Percentiles rank a stretch among this genome's conserved stretches.
These are phyloP conservation scores for Xylaria sp. DNA, from an alignment of 2,329 filamentous ascomycete species.

Conservation along the genomic window DNA sequence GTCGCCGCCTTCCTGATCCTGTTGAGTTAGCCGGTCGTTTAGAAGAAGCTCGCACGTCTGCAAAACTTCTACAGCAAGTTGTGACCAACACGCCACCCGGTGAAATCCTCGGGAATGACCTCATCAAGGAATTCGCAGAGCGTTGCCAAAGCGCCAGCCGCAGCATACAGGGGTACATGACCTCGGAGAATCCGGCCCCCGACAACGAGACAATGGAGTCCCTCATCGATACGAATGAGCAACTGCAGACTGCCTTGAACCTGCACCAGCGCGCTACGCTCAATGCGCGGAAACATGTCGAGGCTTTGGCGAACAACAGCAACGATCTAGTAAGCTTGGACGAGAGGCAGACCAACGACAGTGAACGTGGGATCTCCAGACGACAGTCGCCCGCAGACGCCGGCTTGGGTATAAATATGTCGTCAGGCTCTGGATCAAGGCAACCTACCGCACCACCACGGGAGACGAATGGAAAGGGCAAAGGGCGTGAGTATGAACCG, in stretches of 20 bases:
- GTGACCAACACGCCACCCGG: conserved; percentile 82
- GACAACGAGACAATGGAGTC: conserved; percentile 95
- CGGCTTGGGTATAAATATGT: conserved; percentile 33
- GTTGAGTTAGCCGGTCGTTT: conserved; percentile 83
- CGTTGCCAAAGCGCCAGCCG: conserved; percentile 83
- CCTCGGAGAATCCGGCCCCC: conserved; percentile 78
- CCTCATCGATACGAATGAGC: conserved; percentile 94
- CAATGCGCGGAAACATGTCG: conserved; percentile 65
- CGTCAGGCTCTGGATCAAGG: conserved; percentile 40
- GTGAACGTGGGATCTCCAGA: conserved; percentile 20
- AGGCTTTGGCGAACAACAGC: conserved; percentile 53
- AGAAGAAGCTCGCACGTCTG: conserved; percentile 89
- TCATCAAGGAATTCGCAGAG: conserved; percentile 90
- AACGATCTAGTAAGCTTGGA: conserved; percentile 45
- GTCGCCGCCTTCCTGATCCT: conserved; percentile 69
- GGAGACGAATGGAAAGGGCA: conserved; percentile 41
- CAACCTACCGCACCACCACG: conserved; percentile 45
- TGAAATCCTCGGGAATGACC: conserved; percentile 83
- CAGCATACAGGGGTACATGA: conserved; percentile 88
- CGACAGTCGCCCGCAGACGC: conserved; percentile 28
- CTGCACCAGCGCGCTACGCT: conserved; percentile 84
- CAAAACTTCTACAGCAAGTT: conserved; percentile 90
- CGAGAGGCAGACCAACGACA: conserved; percentile 28
- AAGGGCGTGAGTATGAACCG: conserved; percentile 50
- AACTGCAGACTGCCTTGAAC: conserved; percentile 82